Conservation (phyloP, 1,284 basidiomycete species). For the Amylostereum chailletii region DNA sequence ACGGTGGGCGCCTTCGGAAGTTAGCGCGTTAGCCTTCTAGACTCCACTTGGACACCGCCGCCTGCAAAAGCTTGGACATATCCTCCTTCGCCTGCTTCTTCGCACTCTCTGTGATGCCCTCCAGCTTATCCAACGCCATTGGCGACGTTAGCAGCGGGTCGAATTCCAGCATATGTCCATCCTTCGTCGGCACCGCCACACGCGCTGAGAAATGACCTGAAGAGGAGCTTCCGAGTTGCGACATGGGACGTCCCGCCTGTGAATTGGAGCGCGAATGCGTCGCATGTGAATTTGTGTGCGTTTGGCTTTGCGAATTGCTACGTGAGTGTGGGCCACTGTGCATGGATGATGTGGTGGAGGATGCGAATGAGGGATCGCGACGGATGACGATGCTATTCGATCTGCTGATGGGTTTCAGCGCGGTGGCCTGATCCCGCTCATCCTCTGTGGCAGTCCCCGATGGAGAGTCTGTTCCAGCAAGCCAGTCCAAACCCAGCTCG, state of each 20-base stretch:
- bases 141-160: constrained; percentile 68
- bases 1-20: background rate
- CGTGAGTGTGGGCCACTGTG: constrained; percentile 30
- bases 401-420: constrained; percentile 29
- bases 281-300: constrained; percentile 27
- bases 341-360: constrained; percentile 16
- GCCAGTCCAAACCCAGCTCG: constrained; percentile 47
- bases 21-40: constrained; percentile 25
- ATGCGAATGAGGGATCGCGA: constrained; percentile 44
- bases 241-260: constrained; percentile 24
- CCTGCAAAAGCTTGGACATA: constrained; percentile 59
- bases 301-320: constrained; percentile 37
- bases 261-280: constrained; percentile 34
- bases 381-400: constrained; percentile 44
- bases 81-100: constrained; percentile 73
- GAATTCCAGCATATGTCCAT: constrained; percentile 72
- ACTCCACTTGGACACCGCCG: constrained; percentile 68
- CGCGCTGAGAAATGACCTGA: constrained; percentile 8
- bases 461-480: constrained; percentile 22
- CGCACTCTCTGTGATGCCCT: constrained; percentile 69
- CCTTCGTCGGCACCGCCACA: constrained; percentile 63
- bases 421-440: constrained; percentile 7
- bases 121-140: constrained; percentile 56
- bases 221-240: constrained; percentile 7
- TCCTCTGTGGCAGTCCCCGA: constrained; percentile 22